phyloP scores from a whole-genome alignment of 2,329 filamentous ascomycete species.

The Tolypocladium nubicola region DNA sequence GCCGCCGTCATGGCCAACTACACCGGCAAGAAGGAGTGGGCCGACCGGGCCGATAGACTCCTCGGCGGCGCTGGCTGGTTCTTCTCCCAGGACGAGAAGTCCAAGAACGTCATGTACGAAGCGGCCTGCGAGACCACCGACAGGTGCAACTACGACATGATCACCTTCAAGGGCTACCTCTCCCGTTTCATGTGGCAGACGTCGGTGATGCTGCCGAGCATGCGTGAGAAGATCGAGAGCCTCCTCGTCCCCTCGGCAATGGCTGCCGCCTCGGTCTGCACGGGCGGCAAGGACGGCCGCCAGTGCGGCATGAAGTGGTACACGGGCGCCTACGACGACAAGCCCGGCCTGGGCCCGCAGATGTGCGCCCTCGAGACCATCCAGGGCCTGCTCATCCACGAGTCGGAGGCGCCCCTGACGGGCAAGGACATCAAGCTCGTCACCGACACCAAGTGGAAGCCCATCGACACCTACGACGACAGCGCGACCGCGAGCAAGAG shows the following conservation, averaged over 20 bases:
- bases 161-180: conserved; percentile 58
- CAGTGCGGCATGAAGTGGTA: conserved; percentile 57
- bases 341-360: conserved; percentile 48
- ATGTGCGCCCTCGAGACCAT: conserved; percentile 55
- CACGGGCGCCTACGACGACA: conserved; percentile 42
- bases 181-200: conserved; percentile 53
- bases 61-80: conserved; percentile 42
- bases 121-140: conserved; percentile 49
- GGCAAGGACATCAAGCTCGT: conserved; percentile 37
- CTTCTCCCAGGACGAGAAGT: conserved; percentile 40
- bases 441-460: conserved; percentile 14
- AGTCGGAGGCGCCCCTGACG: conserved; percentile 33
- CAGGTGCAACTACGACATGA: conserved; percentile 52
- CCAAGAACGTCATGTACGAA: conserved; percentile 54
- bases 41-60: conserved; percentile 38
- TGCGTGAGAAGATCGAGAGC: conserved; percentile 33
- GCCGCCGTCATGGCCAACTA: conserved; percentile 53
- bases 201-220: conserved; percentile 44
- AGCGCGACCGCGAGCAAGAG: conserved; percentile 1
- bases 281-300: conserved; percentile 39
- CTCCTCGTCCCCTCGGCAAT: conserved; percentile 40
- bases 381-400: conserved; percentile 43
- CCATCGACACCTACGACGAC: conserved; percentile 8
- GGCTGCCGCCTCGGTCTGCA: conserved; percentile 47
- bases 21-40: conserved; percentile 44